Evolutionary conservation across 345 rosid species (phyloP).

Genomic region (Microthlaspi erraticum): DNA sequence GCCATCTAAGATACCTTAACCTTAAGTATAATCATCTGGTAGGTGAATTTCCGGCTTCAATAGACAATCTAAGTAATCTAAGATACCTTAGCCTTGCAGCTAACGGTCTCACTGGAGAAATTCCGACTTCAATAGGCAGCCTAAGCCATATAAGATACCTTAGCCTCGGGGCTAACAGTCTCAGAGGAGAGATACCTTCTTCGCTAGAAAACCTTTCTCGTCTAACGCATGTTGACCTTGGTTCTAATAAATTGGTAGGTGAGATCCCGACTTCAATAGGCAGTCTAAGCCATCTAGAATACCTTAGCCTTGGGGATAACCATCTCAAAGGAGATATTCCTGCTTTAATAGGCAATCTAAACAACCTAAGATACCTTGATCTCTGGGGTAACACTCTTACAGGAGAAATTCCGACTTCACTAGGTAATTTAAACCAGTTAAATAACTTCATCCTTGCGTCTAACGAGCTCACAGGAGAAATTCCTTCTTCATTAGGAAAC

Average conservation of each 20-base stretch:
- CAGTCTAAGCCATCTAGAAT: neutral
- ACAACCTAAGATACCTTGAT: neutral
- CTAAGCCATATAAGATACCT: neutral
- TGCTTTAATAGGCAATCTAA: slow-evolving; percentile 21
- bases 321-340: slow-evolving; percentile 6
- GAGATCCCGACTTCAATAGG: neutral
- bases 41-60: neutral
- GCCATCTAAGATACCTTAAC: neutral
- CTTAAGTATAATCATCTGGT: neutral
- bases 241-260: too few species aligned
- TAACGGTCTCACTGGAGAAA: neutral
- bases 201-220: too few species aligned
- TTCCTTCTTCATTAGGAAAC: slow-evolving; percentile 23
- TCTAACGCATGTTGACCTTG: too few species aligned
- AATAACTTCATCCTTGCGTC: neutral
- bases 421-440: neutral
- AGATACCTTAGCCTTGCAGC: neutral
- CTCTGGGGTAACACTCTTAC: neutral
- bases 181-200: neutral
- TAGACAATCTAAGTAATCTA: neutral
- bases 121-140: neutral
- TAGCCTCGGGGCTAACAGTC: neutral
- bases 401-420: neutral
- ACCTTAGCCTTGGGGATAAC: neutral
- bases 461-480: neutral